phyloP scores from a whole-genome alignment of 2,329 filamentous ascomycete genomes.

The Clarireedia hainanense region DNA sequence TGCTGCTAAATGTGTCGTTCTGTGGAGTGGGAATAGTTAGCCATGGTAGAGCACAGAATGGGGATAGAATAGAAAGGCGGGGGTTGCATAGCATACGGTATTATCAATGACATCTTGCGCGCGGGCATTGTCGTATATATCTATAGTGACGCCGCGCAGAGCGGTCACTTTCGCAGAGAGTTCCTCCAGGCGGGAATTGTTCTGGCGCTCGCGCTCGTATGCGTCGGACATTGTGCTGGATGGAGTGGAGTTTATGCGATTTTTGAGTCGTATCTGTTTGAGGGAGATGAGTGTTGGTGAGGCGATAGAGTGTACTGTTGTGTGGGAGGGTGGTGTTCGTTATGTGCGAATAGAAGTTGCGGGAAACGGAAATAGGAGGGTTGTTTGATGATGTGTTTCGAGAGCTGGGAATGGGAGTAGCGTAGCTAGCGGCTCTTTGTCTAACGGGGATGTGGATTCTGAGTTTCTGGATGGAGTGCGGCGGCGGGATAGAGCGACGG shows the following conservation, averaged over 20 bases:
- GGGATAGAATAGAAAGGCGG: neutral
- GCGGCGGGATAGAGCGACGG: no score
- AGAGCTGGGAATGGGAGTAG: neutral
- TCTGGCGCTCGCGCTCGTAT: slow-evolving; percentile 79
- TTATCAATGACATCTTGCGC: slow-evolving; percentile 82
- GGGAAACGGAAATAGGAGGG: neutral
- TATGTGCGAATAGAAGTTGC: neutral
- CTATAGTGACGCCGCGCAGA: slow-evolving; percentile 85
- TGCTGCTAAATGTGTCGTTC: slow-evolving; percentile 86
- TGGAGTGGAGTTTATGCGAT: no score
- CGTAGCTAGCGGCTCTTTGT: no score
- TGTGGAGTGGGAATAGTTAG: slow-evolving; percentile 29
- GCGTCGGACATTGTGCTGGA: slow-evolving; percentile 55
- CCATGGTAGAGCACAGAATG: neutral
- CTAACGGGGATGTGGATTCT: no score
- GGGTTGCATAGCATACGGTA: slow-evolving; percentile 50
- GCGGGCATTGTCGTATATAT: slow-evolving; percentile 95
- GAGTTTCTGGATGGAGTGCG: no score
- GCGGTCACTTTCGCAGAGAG: slow-evolving; percentile 86
- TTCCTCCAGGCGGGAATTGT: slow-evolving; percentile 89
- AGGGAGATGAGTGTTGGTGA: neutral
- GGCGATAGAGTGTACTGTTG: neutral
- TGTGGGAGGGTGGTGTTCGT: neutral
- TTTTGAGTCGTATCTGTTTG: slow-evolving; percentile 13
- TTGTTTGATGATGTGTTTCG: slow-evolving; percentile 1